phyloP scores from a whole-genome alignment of 1,284 basidiomycete genomes.

The Leccinum fuscescens region DNA sequence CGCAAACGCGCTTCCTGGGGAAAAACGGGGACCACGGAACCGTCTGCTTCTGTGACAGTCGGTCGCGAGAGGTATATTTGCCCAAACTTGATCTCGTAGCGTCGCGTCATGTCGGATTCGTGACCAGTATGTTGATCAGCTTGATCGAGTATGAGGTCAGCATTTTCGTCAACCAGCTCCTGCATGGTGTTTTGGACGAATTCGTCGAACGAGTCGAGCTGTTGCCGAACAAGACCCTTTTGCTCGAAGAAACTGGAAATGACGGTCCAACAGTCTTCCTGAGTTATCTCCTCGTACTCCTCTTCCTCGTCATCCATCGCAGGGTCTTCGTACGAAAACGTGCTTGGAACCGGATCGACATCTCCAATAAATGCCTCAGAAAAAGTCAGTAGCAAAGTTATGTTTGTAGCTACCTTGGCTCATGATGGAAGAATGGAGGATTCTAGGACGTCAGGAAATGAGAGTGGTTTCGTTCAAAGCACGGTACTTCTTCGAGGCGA shows the following conservation, averaged over 20 bases:
- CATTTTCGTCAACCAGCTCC: slow-evolving; percentile 95
- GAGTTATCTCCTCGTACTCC: slow-evolving; percentile 76
- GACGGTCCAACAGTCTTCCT: slow-evolving; percentile 94
- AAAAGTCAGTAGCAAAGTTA: slow-evolving; percentile 23
- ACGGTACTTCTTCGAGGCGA: not conserved
- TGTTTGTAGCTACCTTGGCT: slow-evolving; percentile 45
- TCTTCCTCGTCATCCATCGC: slow-evolving; percentile 63
- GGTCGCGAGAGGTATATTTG: slow-evolving; percentile 97
- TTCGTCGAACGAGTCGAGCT: slow-evolving; percentile 98
- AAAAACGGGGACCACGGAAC: slow-evolving; percentile 89
- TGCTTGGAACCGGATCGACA: slow-evolving; percentile 46
- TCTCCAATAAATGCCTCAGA: slow-evolving; percentile 39
- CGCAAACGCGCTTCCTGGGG: slow-evolving; percentile 96
- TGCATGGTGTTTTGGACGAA: slow-evolving; percentile 99
- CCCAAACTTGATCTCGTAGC: slow-evolving; percentile 96
- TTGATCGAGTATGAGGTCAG: slow-evolving; percentile 93
- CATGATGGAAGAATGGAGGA: slow-evolving; percentile 16
- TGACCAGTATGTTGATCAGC: slow-evolving; percentile 92
- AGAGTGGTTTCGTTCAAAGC: not conserved
- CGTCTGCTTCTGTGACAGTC: slow-evolving; percentile 94
- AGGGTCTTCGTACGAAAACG: slow-evolving; percentile 56
- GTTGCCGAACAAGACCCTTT: slow-evolving; percentile 96
- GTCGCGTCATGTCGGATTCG: slow-evolving; percentile 77
- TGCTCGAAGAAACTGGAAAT: slow-evolving; percentile 97
- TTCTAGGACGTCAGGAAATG: not conserved